phyloP scores from a whole-genome alignment of 2,329 filamentous ascomycete genomes.

The Colletotrichum aenigma region DNA sequence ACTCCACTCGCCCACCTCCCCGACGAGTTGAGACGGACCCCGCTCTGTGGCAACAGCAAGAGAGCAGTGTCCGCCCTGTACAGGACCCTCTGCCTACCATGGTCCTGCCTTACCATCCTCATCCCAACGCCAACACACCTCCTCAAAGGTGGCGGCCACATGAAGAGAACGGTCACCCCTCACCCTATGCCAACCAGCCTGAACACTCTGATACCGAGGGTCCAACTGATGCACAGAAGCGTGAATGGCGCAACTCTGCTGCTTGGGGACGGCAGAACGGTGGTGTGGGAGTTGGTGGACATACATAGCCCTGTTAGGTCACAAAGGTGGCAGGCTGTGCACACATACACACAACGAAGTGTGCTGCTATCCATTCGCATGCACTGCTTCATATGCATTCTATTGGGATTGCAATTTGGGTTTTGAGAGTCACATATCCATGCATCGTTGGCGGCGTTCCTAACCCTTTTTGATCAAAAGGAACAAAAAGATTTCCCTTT shows the following conservation, averaged over 20 bases:
- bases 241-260: constrained; percentile 63
- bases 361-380: not conserved
- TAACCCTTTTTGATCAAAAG: constrained; percentile 17
- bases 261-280: constrained; percentile 56
- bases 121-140: constrained; percentile 51
- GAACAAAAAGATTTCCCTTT: constrained; percentile 20
- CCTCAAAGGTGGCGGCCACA: constrained; percentile 53
- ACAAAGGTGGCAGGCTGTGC: not conserved
- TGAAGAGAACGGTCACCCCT: constrained; percentile 45
- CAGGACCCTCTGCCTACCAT: constrained; percentile 54
- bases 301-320: constrained; percentile 33
- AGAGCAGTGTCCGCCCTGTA: constrained; percentile 82
- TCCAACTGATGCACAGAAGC: constrained; percentile 47
- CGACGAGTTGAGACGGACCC: constrained; percentile 86
- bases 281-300: constrained; percentile 53
- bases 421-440: constrained; percentile 23
- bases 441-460: constrained; percentile 44
- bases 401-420: constrained; percentile 11
- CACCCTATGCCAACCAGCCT: constrained; percentile 47
- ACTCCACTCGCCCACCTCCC: constrained; percentile 59
- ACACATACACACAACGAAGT: not conserved
- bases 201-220: constrained; percentile 47
- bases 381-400: constrained; percentile 17
- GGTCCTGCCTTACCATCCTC: constrained; percentile 32
- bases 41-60: constrained; percentile 80